Evolutionary conservation across 2,329 filamentous ascomycete genomes (phyloP).

Genomic region (Domatiomyces globalis): DNA sequence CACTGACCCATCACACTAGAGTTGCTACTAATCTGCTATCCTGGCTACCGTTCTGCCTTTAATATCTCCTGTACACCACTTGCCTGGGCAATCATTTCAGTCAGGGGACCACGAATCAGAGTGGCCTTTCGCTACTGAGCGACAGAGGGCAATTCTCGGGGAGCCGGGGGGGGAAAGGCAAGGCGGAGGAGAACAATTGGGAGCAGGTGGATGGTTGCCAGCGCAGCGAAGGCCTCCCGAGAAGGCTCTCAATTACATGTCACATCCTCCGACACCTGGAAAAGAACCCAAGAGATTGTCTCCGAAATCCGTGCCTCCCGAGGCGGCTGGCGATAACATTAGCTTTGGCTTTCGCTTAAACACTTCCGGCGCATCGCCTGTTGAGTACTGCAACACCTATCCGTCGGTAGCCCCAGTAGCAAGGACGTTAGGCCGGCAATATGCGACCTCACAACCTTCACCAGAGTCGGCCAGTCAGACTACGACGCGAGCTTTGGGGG

Average conservation of each 20-base stretch:
- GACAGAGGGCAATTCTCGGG: background rate
- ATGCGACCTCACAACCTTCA: slow-evolving; percentile 1
- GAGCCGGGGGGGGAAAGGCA: slow-evolving; percentile 8
- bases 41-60: background rate
- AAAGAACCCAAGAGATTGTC: slow-evolving; percentile 1
- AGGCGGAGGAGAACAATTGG: slow-evolving; percentile 13
- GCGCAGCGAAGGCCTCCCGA: slow-evolving; percentile 10
- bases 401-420: no score
- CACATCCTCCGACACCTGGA: slow-evolving; percentile 8
- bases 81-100: background rate
- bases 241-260: slow-evolving; percentile 17
- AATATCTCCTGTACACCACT: background rate
- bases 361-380: background rate
- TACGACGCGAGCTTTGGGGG: slow-evolving; percentile 24
- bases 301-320: slow-evolving; percentile 3
- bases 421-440: background rate
- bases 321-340: background rate
- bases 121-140: background rate
- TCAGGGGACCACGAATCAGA: background rate
- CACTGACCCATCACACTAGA: background rate
- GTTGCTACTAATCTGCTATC: slow-evolving; percentile 1
- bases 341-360: background rate
- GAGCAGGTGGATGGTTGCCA: slow-evolving; percentile 14
- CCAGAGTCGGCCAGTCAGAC: slow-evolving; percentile 7
- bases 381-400: background rate